Base-by-base conservation (phyloP, 495 filamentous ascomycete species). In the Sphaerosporella brunnea region DNA sequence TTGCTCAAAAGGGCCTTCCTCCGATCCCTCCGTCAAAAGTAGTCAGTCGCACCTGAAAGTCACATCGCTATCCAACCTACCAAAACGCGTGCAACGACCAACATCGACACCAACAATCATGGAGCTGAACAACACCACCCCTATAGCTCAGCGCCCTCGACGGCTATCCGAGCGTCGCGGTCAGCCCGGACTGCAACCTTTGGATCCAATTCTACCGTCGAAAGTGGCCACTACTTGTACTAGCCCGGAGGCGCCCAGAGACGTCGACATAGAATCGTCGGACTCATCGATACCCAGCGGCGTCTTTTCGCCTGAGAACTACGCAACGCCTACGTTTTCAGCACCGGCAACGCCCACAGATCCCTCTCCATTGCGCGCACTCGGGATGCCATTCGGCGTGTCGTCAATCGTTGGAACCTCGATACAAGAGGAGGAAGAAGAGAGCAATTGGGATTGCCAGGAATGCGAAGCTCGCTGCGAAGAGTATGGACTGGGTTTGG, bases 161-260 rank as follows among this genome's bases (percentile, higher is more conserved):
- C 48, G 57, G 25, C 53, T 61, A 21, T 59, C 58, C 25, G 58
- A 61, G 25, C 50, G 58, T 13, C 58, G 58, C 9, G 58, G 58
- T 28, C 60, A 57, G 41, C 53, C 58, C 25, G 58, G 61, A 24
- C 35, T 61, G 36, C 58, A 60, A 32, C 57, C 50, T 32, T 46
- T 61, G 20, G 53, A 56, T 24, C 57, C 58, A 15, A 46, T 36
- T 19, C n/a, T 36, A 21, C 28, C 30, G 11, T 36, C 43, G 2
- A 19, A 2, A 13, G 21, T 8, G 8, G 28, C 41, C 18, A 15
- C 40, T 26, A 25, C 40, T 43, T 18, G 8, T 18, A 32, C 28
- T 13, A 13, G 28, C 5, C 16, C 35, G 8, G 23, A 11, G 13
- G 11, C 24, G 21, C 13, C n/a, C 11, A 46, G 11, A 34, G 43